Evolutionary conservation across 805 yeast genomes (phyloP).

Genomic region (Hanseniaspora singularis): DNA sequence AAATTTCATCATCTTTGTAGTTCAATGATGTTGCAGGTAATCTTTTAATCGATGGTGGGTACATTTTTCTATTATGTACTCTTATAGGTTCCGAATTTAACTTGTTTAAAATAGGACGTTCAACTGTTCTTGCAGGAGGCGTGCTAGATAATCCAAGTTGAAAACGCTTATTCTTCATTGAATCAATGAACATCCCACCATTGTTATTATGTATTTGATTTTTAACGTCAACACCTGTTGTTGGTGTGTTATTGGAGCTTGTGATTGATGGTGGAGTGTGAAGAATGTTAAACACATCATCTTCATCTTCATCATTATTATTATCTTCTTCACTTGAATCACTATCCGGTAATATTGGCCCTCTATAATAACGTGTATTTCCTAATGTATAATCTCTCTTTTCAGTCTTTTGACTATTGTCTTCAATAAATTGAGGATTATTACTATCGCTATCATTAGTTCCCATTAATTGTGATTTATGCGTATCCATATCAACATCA

Average conservation of each 20-base stretch:
- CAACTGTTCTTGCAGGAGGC: slow-evolving; percentile 11
- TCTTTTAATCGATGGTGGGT: slow-evolving; percentile 52
- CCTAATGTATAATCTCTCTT: slow-evolving; percentile 15
- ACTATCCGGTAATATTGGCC: slow-evolving; percentile 14
- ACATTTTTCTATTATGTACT: background rate
- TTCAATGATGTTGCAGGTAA: slow-evolving; percentile 82
- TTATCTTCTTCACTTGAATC: slow-evolving; percentile 22
- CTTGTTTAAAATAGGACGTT: slow-evolving; percentile 12
- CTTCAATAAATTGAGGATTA: slow-evolving; percentile 4
- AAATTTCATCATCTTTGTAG: slow-evolving; percentile 50
- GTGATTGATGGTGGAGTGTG: background rate
- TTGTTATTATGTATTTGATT: too few relatives aligned
- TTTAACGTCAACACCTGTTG: too few relatives aligned
- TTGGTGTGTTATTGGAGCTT: too few relatives aligned
- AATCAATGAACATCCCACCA: slow-evolving; percentile 55
- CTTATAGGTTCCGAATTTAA: slow-evolving; percentile 3
- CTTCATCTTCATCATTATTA: slow-evolving; percentile 24
- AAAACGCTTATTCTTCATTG: slow-evolving; percentile 20
- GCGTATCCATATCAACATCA: background rate
- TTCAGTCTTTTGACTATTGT: slow-evolving; percentile 1
- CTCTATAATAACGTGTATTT: slow-evolving; percentile 15
- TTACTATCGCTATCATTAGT: slow-evolving; percentile 23
- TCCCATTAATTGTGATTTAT: too few relatives aligned
- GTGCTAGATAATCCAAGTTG: slow-evolving; percentile 3
- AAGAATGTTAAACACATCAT: slow-evolving; percentile 17